Evolutionary conservation across 345 rosid genomes (phyloP).

Genomic region (Garcia nutans): DNA sequence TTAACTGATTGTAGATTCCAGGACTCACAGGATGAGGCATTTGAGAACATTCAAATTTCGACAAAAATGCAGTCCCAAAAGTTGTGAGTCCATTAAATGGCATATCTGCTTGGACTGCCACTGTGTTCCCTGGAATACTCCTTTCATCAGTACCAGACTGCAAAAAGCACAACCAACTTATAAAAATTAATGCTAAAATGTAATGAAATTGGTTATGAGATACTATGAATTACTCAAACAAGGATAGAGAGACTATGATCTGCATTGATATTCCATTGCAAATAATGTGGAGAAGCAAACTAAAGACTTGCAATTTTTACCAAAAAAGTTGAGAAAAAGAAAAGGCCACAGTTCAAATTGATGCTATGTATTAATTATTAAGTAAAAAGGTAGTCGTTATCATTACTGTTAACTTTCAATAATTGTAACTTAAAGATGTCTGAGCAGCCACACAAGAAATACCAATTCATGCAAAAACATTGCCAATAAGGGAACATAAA

Average conservation of each 20-base stretch:
- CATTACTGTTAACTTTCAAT: background rate
- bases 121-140: constrained; percentile 93
- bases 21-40: constrained; percentile 87
- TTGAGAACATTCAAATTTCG: constrained; percentile 94
- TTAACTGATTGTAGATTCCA: constrained; percentile 11
- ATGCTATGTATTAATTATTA: too few relatives aligned
- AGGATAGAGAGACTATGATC: background rate
- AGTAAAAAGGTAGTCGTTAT: background rate
- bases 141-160: constrained; percentile 96
- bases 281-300: too few relatives aligned
- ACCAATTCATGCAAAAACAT: background rate
- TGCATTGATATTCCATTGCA: too few relatives aligned
- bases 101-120: constrained; percentile 97
- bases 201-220: background rate
- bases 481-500: background rate
- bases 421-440: background rate
- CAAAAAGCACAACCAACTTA: constrained; percentile 14
- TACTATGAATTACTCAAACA: background rate
- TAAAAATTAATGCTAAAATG: constrained; percentile 7
- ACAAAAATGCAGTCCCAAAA: constrained; percentile 92
- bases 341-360: too few relatives aligned
- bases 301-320: too few relatives aligned
- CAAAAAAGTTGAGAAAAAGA: too few relatives aligned
- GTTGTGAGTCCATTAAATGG: constrained; percentile 87
- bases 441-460: background rate